Evolutionary conservation across 2,329 filamentous ascomycete genomes (phyloP).

Genomic region (Phialophora expanda): DNA sequence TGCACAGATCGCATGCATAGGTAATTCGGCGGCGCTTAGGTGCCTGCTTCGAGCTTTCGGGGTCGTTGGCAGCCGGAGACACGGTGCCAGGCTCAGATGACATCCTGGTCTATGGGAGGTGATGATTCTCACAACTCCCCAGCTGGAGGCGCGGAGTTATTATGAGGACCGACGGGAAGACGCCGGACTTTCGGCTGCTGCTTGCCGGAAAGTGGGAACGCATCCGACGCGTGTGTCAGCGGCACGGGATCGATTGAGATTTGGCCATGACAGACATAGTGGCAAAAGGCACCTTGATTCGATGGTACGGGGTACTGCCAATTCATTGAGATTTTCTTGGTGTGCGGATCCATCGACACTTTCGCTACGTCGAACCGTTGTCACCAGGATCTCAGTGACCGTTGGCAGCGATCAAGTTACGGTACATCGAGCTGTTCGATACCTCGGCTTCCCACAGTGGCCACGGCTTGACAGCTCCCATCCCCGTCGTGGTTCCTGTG

Average conservation of each 20-base stretch:
- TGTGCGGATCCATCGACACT: no score
- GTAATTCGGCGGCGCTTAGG: slow-evolving; percentile 9
- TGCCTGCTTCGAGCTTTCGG: slow-evolving; percentile 2
- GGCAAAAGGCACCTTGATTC: not conserved
- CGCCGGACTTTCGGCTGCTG: slow-evolving; percentile 3
- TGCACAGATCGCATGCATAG: slow-evolving; percentile 18
- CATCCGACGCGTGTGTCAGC: not conserved
- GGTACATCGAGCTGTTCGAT: slow-evolving; percentile 4
- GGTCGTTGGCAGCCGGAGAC: slow-evolving; percentile 7
- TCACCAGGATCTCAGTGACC: not conserved
- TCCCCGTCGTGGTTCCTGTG: slow-evolving; percentile 13
- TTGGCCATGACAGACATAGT: not conserved
- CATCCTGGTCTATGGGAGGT: not conserved
- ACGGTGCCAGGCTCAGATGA: slow-evolving; percentile 6
- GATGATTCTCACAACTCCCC: no score
- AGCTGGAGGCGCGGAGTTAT: slow-evolving; percentile 6
- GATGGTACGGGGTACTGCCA: no score
- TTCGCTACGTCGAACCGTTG: not conserved
- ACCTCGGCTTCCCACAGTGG: slow-evolving; percentile 14
- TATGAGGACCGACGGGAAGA: slow-evolving; percentile 4
- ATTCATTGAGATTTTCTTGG: no score
- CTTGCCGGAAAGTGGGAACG: not conserved
- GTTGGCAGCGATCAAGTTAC: not conserved
- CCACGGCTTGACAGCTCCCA: slow-evolving; percentile 18
- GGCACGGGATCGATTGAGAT: not conserved